A percentile compares a stretch with the other conserved stretches of the same genome.
These are phyloP conservation scores for Cantharellus cinnabarinus DNA, from an alignment of 768 basidiomycete genomes.

Conservation along the genomic window DNA sequence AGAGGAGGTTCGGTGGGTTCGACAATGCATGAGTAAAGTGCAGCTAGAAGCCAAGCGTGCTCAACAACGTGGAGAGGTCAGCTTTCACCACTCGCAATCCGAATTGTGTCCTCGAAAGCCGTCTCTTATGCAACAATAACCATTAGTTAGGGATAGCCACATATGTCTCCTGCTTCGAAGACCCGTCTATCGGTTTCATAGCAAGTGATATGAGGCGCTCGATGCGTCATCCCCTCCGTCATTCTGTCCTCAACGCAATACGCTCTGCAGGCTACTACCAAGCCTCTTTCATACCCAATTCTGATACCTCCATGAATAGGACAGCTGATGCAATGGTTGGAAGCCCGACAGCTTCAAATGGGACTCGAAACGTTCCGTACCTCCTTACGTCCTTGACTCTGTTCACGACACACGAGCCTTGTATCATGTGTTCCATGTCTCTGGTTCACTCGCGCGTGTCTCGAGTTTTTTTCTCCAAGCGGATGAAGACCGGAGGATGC, in stretches of 20 bases:
- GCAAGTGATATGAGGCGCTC: conserved; percentile 55
- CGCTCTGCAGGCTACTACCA: conserved; percentile 39
- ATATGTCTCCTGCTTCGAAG: conserved; percentile 37
- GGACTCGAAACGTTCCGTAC: conserved; percentile 23
- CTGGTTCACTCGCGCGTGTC: conserved; percentile 86
- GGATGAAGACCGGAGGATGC: conserved; percentile 76
- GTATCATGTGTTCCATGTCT: conserved; percentile 96
- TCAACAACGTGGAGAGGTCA: conserved; percentile 30
- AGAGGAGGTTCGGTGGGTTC: conserved; percentile 53
- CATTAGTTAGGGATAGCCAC: conserved; percentile 55
- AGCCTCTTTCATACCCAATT: not conserved
- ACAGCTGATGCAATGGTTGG: not conserved
- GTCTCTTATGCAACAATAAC: conserved; percentile 1
- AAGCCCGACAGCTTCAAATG: not conserved
- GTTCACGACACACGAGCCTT: conserved; percentile 91
- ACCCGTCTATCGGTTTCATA: conserved; percentile 18
- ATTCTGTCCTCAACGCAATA: conserved; percentile 63
- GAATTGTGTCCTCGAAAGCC: no score
- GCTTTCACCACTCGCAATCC: conserved; percentile 5
- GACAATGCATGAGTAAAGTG: conserved; percentile 33
- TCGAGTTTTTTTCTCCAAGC: conserved; percentile 43
- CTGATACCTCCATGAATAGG: not conserved
- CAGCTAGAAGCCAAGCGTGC: conserved; percentile 15
- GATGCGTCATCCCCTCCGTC: conserved; percentile 57
- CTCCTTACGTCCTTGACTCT: conserved; percentile 67